Conservation (phyloP, 202 grass and related monocot genomes). For the Sporobolus alterniflorus region DNA sequence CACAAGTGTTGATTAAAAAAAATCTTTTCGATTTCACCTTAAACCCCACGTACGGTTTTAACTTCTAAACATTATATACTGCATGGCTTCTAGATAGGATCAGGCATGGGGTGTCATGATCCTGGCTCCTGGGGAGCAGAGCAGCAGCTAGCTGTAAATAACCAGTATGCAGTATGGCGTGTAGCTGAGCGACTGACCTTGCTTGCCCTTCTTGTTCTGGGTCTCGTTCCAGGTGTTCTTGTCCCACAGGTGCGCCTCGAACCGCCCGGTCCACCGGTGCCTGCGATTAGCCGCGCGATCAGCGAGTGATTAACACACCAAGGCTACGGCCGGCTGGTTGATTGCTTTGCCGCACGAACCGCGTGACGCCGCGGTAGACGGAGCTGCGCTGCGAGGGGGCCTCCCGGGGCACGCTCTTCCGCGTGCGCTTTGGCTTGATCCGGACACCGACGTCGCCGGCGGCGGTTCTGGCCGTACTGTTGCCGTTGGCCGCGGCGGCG, state of each 20-base stretch:
- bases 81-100: neutral
- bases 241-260: conserved; percentile 99
- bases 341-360: conserved; percentile 17
- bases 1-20: neutral
- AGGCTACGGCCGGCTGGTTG: neutral
- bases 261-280: conserved; percentile 95
- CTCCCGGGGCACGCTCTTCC: conserved; percentile 72
- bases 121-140: conserved; percentile 10
- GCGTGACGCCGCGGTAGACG: conserved; percentile 80
- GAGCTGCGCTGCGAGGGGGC: conserved; percentile 88
- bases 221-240: conserved; percentile 96
- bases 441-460: neutral
- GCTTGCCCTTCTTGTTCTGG: conserved; percentile 98
- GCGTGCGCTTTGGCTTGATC: conserved; percentile 71
- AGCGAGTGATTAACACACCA: neutral
- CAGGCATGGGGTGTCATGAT: neutral
- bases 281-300: conserved; percentile 31
- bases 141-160: neutral
- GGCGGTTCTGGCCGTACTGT: neutral
- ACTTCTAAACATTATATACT: neutral
- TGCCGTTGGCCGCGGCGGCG: neutral
- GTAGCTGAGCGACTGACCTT: conserved; percentile 63
- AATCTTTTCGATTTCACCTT: neutral
- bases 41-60: neutral
- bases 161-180: neutral